These are phyloP conservation scores for Ziziphus jujuba DNA, from an alignment of 306 rosid species.

Conservation along the genomic window DNA sequence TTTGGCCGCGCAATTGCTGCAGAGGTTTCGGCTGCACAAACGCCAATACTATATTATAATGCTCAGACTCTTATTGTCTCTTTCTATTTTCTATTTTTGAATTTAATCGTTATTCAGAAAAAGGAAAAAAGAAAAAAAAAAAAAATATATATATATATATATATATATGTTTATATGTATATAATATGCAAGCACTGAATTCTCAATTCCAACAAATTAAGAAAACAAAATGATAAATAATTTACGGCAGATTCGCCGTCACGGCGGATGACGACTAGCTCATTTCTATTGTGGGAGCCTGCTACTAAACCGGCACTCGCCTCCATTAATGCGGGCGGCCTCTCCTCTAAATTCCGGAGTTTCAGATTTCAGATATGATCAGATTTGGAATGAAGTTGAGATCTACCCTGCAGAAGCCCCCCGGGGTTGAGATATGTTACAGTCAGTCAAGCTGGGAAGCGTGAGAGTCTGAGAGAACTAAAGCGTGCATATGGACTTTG, in stretches of 20 bases:
- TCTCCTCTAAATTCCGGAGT: not conserved
- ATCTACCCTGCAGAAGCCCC: too few relatives aligned
- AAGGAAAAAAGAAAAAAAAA: too few relatives aligned
- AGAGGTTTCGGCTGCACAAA: slow-evolving; percentile 33
- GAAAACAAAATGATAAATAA: not conserved
- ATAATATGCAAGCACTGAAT: not conserved
- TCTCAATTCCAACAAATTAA: too few relatives aligned
- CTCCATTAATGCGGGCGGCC: not conserved
- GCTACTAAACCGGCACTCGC: slow-evolving; percentile 51
- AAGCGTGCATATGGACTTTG: too few relatives aligned
- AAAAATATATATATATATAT: too few relatives aligned
- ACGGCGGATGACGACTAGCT: slow-evolving; percentile 54
- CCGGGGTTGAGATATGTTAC: too few relatives aligned
- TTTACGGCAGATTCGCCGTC: slow-evolving; percentile 52
- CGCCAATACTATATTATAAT: not conserved
- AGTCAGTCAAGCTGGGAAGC: too few relatives aligned
- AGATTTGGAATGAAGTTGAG: too few relatives aligned
- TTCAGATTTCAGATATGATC: not conserved
- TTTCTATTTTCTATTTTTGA: too few relatives aligned
- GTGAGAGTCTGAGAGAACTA: too few relatives aligned
- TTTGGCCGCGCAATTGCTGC: slow-evolving; percentile 26
- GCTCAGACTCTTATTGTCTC: not conserved
- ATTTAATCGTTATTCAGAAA: too few relatives aligned
- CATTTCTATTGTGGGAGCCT: slow-evolving; percentile 66
- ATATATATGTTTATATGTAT: not conserved